These are phyloP conservation scores for Kluyveromyces starmeri DNA, from an alignment of 805 yeast genomes.

Conservation along the genomic window DNA sequence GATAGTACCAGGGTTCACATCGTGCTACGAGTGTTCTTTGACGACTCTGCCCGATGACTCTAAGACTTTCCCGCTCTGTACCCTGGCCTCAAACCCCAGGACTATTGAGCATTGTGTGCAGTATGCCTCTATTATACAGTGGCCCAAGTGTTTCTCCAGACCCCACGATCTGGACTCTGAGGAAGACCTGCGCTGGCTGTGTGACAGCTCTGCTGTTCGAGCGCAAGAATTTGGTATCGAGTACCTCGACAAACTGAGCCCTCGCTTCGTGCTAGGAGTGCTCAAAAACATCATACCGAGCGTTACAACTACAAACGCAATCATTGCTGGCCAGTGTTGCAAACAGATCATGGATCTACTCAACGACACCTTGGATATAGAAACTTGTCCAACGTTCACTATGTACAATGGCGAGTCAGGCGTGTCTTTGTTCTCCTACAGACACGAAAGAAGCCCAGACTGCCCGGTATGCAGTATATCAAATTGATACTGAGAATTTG, in stretches of 20 bases:
- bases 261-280: conserved; percentile 69
- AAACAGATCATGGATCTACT: conserved; percentile 77
- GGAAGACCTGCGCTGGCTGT: conserved; percentile 58
- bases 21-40: conserved; percentile 90
- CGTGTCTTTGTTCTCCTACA: conserved; percentile 64
- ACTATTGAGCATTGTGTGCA: conserved; percentile 91
- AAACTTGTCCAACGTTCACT: conserved; percentile 66
- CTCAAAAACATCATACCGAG: conserved; percentile 90
- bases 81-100: conserved; percentile 91
- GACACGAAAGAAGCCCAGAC: conserved; percentile 46
- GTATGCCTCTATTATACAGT: conserved; percentile 71
- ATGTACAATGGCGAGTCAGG: conserved; percentile 81
- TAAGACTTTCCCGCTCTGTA: conserved; percentile 80
- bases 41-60: conserved; percentile 54
- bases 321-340: conserved; percentile 82
- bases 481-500: no score
- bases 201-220: conserved; percentile 42
- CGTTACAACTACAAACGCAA: conserved; percentile 87
- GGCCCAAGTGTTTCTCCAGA: conserved; percentile 45
- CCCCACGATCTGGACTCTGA: conserved; percentile 62
- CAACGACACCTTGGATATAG: conserved; percentile 49
- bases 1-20: conserved; percentile 72
- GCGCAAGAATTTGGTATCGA: conserved; percentile 58
- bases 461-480: conserved; percentile 70
- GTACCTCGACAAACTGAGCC: conserved; percentile 58